Percentiles rank a stretch among this genome's conserved stretches.
Evolutionary conservation across 1,284 basidiomycete genomes (phyloP).

Genomic region (Trichosporon sp.): DNA sequence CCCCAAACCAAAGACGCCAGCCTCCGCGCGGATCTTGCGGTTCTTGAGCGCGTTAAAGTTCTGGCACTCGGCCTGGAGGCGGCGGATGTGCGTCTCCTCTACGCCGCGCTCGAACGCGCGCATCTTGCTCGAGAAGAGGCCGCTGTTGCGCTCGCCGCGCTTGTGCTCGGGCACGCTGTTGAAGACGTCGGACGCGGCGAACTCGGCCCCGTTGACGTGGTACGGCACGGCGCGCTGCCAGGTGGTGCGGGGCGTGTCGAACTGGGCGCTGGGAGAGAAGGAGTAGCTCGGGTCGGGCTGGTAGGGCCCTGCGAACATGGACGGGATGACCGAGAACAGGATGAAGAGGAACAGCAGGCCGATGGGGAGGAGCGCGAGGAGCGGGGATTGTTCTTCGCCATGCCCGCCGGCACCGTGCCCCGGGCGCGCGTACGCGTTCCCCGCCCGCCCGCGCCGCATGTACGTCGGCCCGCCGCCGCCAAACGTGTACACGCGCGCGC

Average conservation of each 20-base stretch:
- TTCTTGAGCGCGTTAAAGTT: slow-evolving; percentile 36
- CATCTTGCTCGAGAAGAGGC: slow-evolving; percentile 38
- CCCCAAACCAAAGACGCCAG: slow-evolving; percentile 81
- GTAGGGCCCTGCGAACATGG: slow-evolving; percentile 59
- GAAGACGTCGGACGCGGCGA: slow-evolving; percentile 65
- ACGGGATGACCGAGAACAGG: slow-evolving; percentile 75
- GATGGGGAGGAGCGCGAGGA: slow-evolving; percentile 80
- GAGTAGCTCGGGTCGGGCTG: slow-evolving; percentile 76
- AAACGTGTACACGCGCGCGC: slow-evolving; percentile 47
- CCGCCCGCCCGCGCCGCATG: not conserved
- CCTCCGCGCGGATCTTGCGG: slow-evolving; percentile 62
- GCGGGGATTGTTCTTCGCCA: slow-evolving; percentile 57
- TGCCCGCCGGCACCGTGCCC: slow-evolving; percentile 33
- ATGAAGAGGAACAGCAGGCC: slow-evolving; percentile 79
- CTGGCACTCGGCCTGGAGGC: slow-evolving; percentile 55
- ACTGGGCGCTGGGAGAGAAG: slow-evolving; percentile 58
- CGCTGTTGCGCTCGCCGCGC: slow-evolving; percentile 49
- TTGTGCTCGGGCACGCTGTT: slow-evolving; percentile 60
- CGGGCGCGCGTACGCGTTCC: slow-evolving; percentile 7
- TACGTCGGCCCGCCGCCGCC: slow-evolving; percentile 55
- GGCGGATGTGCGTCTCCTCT: slow-evolving; percentile 66
- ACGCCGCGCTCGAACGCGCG: slow-evolving; percentile 54
- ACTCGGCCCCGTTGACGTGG: slow-evolving; percentile 77
- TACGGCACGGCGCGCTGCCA: slow-evolving; percentile 68
- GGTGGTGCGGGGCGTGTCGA: slow-evolving; percentile 64